Evolutionary conservation across 2,329 filamentous ascomycete species (phyloP).

Genomic region (Colletotrichum lentis): DNA sequence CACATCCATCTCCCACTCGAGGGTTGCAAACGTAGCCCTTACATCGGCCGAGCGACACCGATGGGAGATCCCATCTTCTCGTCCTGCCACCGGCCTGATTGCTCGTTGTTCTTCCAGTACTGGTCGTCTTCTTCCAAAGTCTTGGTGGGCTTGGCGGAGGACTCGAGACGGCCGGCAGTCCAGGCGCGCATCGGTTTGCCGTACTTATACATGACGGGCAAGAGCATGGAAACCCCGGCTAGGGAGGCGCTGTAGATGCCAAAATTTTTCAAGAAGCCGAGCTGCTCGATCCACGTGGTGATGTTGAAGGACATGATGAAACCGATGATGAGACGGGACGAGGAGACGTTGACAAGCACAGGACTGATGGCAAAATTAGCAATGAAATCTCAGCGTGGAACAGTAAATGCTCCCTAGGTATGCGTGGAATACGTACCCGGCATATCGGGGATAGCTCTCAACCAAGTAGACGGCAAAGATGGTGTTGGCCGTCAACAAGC

Average conservation of each 20-base stretch:
- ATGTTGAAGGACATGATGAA: conserved; percentile 45
- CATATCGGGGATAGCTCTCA: conserved; percentile 46
- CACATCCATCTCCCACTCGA: neutral
- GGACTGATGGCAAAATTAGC: conserved; percentile 40
- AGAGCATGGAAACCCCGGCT: conserved; percentile 44
- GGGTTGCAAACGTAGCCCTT: neutral
- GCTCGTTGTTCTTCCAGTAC: conserved; percentile 37
- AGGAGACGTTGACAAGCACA: conserved; percentile 48
- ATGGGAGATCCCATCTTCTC: conserved; percentile 33
- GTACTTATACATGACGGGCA: conserved; percentile 44
- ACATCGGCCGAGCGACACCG: conserved; percentile 25
- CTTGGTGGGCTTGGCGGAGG: conserved; percentile 25
- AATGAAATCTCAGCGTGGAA: neutral
- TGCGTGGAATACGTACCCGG: conserved; percentile 30
- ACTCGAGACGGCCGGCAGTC: conserved; percentile 38
- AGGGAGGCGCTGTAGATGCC: conserved; percentile 47
- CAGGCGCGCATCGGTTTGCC: conserved; percentile 39
- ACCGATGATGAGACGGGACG: conserved; percentile 45
- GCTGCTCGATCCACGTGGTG: conserved; percentile 43
- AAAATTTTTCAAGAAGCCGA: conserved; percentile 45
- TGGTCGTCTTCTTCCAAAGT: conserved; percentile 34
- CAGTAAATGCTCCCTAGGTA: no score
- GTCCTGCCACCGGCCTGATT: conserved; percentile 34
- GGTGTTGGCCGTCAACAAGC: conserved; percentile 43
- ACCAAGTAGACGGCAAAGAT: conserved; percentile 47